phyloP scores from a whole-genome alignment of 768 basidiomycete genomes.

The Flagelloscypha sp. region DNA sequence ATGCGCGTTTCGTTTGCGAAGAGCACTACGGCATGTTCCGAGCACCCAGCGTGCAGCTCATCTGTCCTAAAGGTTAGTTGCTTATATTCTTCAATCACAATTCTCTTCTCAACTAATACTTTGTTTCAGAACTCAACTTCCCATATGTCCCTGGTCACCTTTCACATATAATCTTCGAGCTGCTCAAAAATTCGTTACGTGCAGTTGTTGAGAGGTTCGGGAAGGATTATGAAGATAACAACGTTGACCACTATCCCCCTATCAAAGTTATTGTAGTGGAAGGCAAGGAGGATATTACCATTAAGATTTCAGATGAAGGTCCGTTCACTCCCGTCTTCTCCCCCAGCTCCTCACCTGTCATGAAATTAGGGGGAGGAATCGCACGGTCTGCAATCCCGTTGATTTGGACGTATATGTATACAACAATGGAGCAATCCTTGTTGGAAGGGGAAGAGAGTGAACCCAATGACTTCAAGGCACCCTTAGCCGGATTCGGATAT shows the following conservation, averaged over 20 bases:
- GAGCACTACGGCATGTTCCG: conserved; percentile 96
- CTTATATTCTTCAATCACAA: no score
- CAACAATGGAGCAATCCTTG: conserved; percentile 67
- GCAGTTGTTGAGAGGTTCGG: conserved; percentile 94
- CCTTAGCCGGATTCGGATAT: conserved; percentile 97
- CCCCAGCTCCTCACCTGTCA: no score
- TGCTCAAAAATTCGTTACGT: conserved; percentile 94
- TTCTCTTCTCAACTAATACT: no score
- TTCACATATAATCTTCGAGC: conserved; percentile 93
- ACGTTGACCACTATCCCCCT: no score
- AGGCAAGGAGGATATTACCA: conserved; percentile 97
- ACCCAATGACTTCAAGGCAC: conserved; percentile 88
- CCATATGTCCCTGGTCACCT: conserved; percentile 95
- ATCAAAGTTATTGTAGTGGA: conserved; percentile 95
- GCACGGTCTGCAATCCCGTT: conserved; percentile 78
- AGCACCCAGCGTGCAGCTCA: conserved; percentile 92
- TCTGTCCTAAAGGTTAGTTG: no score
- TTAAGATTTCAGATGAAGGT: conserved; percentile 98
- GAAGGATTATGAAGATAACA: conserved; percentile 62
- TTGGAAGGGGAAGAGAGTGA: conserved; percentile 72
- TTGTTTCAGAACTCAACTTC: conserved; percentile 74
- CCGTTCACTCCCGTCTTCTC: no score
- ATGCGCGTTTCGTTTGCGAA: conserved; percentile 90
- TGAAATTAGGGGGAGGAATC: conserved; percentile 68
- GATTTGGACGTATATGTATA: conserved; percentile 99